Base-by-base conservation (phyloP, 2,329 filamentous ascomycete species). In the Colletotrichum scovillei region DNA sequence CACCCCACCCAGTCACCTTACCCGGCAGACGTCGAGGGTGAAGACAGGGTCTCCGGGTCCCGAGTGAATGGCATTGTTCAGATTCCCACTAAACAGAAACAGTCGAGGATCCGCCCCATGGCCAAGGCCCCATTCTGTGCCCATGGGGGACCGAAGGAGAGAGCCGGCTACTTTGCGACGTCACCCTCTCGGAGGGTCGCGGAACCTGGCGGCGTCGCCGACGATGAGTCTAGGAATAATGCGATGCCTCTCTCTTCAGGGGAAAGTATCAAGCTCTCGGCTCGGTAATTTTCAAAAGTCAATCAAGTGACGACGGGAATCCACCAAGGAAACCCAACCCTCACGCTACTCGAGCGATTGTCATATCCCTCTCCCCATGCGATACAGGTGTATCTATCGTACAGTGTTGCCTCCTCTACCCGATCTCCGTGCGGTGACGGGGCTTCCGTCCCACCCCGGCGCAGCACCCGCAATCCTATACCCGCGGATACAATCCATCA, bases 401-500 rank as follows among this genome's bases (percentile, higher is more conserved):
- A 57, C 55, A 26, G 42, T 22, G 38, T 19, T 22, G n/a, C 9
- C 42, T 42, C 38, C 16, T 49, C 9, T 5, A 22, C 42, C 38
- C 22, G 62, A 14, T n/a, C 62, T 42, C 49, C 62, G 49, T 64
- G 49, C 49, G 11, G 32, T 35, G 32, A 24, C 62, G 62, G 49
- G 62, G 52, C 62, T 16, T 64, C 62, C 49, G 62, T 55, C 49
- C 32, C 62, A 64, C n/a, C 30, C 62, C 62, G 62, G 62, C 49
- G 28, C 62, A 28, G 35, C 30, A 24, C n/a, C 49, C 30, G 62
- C 49, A 30, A 38, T 64, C 62, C 46, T n/a, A 56, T 38, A 28
- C 49, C 62, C 62, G 49, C n/a, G 49, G 49, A 63, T 52, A 14
- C 12, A 24, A 32, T 30, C 49, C 49, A 32, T 38, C 49, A 38